These are phyloP conservation scores for Ophiostoma himal-ulmi DNA, from an alignment of 2,329 filamentous ascomycete genomes.

Conservation along the genomic window DNA sequence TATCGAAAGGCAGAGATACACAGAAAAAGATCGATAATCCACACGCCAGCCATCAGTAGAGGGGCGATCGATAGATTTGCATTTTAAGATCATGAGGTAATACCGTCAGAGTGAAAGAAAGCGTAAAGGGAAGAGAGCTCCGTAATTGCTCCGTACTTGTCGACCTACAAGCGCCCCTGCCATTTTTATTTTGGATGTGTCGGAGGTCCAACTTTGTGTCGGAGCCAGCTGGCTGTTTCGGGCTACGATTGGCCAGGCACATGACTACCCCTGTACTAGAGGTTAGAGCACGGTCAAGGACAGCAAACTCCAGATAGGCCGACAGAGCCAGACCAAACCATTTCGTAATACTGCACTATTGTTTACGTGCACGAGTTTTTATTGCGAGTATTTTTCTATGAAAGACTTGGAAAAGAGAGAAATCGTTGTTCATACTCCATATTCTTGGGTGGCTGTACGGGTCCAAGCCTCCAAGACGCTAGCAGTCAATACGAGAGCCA, in stretches of 20 bases:
- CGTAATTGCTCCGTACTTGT: neutral
- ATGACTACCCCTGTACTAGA: slow-evolving; percentile 4
- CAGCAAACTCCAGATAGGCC: neutral
- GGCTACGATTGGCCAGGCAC: neutral
- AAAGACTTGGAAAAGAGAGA: neutral
- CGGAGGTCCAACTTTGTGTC: neutral
- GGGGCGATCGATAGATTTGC: neutral
- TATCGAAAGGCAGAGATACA: no score
- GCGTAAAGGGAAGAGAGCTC: neutral
- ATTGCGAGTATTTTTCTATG: neutral
- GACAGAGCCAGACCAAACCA: neutral
- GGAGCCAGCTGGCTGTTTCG: slow-evolving; percentile 5
- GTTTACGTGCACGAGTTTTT: neutral
- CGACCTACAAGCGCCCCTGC: neutral
- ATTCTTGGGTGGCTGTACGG: neutral
- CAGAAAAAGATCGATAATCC: neutral
- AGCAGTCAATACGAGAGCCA: slow-evolving; percentile 4
- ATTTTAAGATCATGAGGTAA: neutral
- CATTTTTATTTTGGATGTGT: neutral
- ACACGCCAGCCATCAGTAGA: slow-evolving; percentile 1
- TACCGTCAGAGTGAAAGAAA: neutral
- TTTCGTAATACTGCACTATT: neutral
- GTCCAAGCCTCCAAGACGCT: neutral
- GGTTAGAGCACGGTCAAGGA: neutral
- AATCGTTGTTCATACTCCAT: neutral